Evolutionary conservation across 257 asterid genomes (phyloP).

Genomic region (Solanum pimpinellifolium): DNA sequence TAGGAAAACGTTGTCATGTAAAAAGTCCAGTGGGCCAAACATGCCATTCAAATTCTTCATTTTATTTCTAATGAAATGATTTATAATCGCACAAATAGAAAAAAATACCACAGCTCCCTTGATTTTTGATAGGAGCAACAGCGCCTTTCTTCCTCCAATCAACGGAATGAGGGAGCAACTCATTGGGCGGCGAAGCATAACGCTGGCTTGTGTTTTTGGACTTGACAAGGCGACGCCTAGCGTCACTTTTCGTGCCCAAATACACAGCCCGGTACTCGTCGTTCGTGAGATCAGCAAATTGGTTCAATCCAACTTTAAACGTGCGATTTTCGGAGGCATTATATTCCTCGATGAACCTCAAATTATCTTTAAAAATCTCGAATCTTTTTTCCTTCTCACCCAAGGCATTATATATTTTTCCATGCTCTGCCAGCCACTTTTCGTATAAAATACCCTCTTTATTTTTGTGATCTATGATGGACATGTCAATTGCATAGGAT

Average conservation of each 20-base stretch:
- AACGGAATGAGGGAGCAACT: slow-evolving; percentile 43
- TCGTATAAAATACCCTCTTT: slow-evolving; percentile 32
- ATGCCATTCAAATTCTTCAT: no score
- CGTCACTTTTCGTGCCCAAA: slow-evolving; percentile 52
- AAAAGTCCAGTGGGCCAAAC: neutral
- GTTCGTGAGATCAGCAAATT: slow-evolving; percentile 60
- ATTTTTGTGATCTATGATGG: slow-evolving; percentile 6
- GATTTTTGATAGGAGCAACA: slow-evolving; percentile 52
- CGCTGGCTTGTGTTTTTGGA: slow-evolving; percentile 34
- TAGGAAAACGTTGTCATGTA: neutral
- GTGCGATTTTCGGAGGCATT: slow-evolving; percentile 33
- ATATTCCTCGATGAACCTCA: slow-evolving; percentile 55
- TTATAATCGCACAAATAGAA: no score
- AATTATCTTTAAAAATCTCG: slow-evolving; percentile 58
- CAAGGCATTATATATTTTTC: slow-evolving; percentile 48
- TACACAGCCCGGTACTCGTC: slow-evolving; percentile 49
- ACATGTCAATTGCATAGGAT: slow-evolving; percentile 14
- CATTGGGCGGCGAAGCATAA: slow-evolving; percentile 24
- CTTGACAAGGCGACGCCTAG: slow-evolving; percentile 49
- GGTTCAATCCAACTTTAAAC: slow-evolving; percentile 57
- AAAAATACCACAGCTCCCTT: slow-evolving; percentile 54
- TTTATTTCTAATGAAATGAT: no score
- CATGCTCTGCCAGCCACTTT: slow-evolving; percentile 50
- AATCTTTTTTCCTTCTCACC: slow-evolving; percentile 50
- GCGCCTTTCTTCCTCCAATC: slow-evolving; percentile 77